A percentile compares a stretch with the other conserved stretches of the same genome.
These are phyloP conservation scores for Lactifluus pinguis DNA, from an alignment of 768 basidiomycete species.

Conservation along the genomic window DNA sequence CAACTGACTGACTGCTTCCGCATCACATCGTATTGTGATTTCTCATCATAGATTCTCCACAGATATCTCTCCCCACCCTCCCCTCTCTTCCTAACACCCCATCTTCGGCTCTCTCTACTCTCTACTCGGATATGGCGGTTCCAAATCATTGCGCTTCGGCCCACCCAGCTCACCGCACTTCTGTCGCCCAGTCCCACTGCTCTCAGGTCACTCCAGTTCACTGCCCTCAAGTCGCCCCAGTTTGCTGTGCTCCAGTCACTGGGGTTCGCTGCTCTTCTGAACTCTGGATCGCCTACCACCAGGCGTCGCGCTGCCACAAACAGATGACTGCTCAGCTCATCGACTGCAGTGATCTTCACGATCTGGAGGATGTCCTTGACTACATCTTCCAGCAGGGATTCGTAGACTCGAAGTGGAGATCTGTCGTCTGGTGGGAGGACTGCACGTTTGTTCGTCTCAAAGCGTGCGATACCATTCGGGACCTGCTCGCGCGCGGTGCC, in stretches of 20 bases:
- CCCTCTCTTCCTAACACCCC: background rate
- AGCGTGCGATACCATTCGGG: constrained; percentile 29
- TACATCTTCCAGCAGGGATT: constrained; percentile 39
- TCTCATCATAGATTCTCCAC: background rate
- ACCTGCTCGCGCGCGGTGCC: constrained; percentile 29
- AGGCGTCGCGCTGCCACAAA: constrained; percentile 35
- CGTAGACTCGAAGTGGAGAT: constrained; percentile 35
- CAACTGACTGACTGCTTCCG: background rate
- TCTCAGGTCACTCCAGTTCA: background rate
- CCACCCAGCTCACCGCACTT: background rate
- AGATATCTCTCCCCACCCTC: background rate
- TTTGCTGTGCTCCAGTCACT: background rate
- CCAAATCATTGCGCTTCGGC: background rate
- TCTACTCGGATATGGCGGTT: background rate
- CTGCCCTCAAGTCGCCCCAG: background rate
- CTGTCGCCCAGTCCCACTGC: background rate
- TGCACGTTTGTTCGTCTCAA: constrained; percentile 32
- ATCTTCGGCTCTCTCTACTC: background rate
- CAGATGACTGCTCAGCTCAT: constrained; percentile 39
- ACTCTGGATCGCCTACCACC: constrained; percentile 42
- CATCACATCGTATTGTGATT: background rate
- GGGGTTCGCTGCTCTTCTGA: constrained; percentile 22
- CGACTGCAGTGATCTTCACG: constrained; percentile 36
- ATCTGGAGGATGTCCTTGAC: constrained; percentile 42
- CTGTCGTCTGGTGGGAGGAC: constrained; percentile 38